Conservation (phyloP, 2,329 filamentous ascomycete species). For the Ophiostoma angusticollis region DNA sequence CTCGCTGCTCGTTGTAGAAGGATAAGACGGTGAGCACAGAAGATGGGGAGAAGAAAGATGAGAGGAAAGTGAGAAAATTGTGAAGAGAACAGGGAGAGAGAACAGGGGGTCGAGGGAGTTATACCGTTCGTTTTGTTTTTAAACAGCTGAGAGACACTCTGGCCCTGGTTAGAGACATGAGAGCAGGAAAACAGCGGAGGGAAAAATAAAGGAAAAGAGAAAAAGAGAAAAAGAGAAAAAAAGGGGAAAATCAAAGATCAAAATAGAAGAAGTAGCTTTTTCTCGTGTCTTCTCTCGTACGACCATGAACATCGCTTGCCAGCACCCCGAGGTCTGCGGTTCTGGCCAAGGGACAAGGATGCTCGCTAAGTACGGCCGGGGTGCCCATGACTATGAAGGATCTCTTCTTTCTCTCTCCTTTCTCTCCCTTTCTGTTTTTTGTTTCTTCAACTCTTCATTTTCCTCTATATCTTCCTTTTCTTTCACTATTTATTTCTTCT, state of each 20-base stretch:
- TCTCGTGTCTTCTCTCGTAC: not conserved
- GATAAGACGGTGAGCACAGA: no score
- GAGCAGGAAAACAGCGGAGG: not conserved
- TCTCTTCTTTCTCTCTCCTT: not conserved
- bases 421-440: not conserved
- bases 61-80: not conserved
- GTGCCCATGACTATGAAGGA: not conserved
- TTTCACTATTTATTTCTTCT: no score
- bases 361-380: not conserved
- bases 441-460: no score
- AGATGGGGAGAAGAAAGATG: not conserved
- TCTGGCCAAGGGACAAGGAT: not conserved
- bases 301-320: conserved; percentile 1
- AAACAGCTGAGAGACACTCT: no score
- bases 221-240: not conserved
- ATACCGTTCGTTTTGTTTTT: no score
- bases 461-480: no score
- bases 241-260: not conserved
- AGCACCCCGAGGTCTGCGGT: conserved; percentile 1
- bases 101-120: no score
- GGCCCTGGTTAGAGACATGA: no score
- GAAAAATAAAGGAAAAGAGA: not conserved
- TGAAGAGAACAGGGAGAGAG: no score
- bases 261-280: not conserved
- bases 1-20: no score